phyloP scores from a whole-genome alignment of 164 flowering plant species.

The Stephania japonica region DNA sequence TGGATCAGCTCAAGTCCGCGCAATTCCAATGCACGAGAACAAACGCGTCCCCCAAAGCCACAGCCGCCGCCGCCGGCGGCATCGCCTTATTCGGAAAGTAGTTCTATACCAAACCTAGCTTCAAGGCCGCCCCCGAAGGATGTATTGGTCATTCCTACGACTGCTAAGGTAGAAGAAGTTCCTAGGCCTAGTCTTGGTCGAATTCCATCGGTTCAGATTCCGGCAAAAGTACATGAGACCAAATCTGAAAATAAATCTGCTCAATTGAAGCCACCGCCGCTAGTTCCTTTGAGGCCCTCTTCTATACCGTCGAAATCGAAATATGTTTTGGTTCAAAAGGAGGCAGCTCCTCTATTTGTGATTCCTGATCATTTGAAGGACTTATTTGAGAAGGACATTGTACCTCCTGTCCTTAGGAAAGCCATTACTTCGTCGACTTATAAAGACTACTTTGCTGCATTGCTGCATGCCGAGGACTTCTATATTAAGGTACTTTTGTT shows the following conservation, averaged over 20 bases:
- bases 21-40: background rate
- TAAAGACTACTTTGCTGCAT: background rate
- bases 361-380: background rate
- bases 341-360: background rate
- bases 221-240: background rate
- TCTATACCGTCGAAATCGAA: background rate
- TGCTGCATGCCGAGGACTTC: background rate
- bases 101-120: too few species aligned
- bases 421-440: background rate
- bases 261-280: background rate
- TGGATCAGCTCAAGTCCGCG: background rate
- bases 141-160: background rate
- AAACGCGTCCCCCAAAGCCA: background rate
- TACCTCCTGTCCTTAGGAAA: background rate
- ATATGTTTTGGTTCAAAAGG: background rate
- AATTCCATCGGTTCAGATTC: background rate
- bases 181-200: background rate
- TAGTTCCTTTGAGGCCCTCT: background rate
- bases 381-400: background rate
- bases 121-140: too few species aligned
- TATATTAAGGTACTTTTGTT: slow-evolving; percentile 1
- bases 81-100: too few species aligned
- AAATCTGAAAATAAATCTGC: background rate
- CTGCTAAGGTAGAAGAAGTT: background rate
- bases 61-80: background rate